phyloP scores from a whole-genome alignment of 225 moss, liverwort and hornwort species.

The Rhytidiadelphus loreus region DNA sequence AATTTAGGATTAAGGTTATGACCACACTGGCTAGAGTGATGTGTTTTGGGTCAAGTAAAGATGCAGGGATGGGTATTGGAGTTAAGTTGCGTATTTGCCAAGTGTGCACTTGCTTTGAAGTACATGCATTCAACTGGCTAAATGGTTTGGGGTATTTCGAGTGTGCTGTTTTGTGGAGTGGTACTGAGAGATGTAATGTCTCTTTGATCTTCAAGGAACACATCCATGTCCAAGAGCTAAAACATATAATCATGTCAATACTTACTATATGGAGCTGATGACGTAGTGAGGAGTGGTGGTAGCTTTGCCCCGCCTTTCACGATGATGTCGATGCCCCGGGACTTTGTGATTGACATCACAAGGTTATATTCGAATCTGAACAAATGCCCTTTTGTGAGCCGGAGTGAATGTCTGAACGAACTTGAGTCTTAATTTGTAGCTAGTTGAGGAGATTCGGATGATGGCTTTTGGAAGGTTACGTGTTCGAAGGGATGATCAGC shows the following conservation, averaged over 20 bases:
- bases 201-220: constrained; percentile 26
- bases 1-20: neutral
- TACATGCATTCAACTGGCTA: neutral
- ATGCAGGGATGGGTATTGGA: neutral
- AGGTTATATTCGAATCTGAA: constrained; percentile 24
- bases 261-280: constrained; percentile 50
- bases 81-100: neutral
- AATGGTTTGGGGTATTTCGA: neutral
- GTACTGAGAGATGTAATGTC: constrained; percentile 23
- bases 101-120: neutral
- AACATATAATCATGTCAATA: constrained; percentile 30
- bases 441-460: neutral
- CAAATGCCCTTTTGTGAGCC: neutral
- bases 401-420: neutral
- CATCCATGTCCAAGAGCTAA: constrained; percentile 20
- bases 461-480: neutral
- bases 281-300: constrained; percentile 38
- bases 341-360: constrained; percentile 41
- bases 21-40: neutral
- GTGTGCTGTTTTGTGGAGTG: neutral
- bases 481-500: neutral
- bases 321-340: constrained; percentile 29
- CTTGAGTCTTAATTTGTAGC: neutral
- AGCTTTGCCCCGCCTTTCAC: constrained; percentile 28
- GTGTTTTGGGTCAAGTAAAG: neutral